Conservation (phyloP, 1,284 basidiomycete genomes). For the Cryptococcus jaspeensis region DNA sequence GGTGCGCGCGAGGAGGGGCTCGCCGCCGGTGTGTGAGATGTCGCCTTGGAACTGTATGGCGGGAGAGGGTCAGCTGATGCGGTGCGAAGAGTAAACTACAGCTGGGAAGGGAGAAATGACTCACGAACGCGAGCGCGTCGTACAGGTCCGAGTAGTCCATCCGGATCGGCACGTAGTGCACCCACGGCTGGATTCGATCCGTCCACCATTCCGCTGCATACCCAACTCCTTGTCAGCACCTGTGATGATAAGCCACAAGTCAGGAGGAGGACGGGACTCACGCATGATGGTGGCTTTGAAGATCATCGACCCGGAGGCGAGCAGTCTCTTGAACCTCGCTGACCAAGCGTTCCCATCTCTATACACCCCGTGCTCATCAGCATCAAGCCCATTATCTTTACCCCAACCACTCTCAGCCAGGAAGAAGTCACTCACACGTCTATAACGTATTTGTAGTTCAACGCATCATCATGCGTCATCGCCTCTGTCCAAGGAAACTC, state of each 20-base stretch:
- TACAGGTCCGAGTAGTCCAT: conserved; percentile 53
- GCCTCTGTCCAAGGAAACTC: conserved; percentile 28
- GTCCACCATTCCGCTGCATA: conserved; percentile 47
- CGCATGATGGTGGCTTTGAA: conserved; percentile 38
- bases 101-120: background rate
- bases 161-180: conserved; percentile 53
- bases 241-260: background rate
- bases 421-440: conserved; percentile 30
- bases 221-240: background rate
- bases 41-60: conserved; percentile 35
- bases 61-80: too few relatives aligned
- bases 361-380: too few relatives aligned
- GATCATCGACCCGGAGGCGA: conserved; percentile 41
- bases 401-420: too few relatives aligned
- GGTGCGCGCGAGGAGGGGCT: conserved; percentile 46
- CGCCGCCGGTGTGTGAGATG: conserved; percentile 23
- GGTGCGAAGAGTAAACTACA: too few relatives aligned
- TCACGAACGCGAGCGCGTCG: conserved; percentile 31
- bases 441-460: conserved; percentile 40
- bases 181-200: conserved; percentile 53
- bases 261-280: background rate
- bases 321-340: conserved; percentile 57
- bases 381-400: too few relatives aligned
- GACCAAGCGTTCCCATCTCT: conserved; percentile 69
- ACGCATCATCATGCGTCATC: conserved; percentile 30